Evolutionary conservation across 1,284 basidiomycete genomes (phyloP), one percentile per base, ranked within the genome.

Genomic region (Serendipita sp.): DNA sequence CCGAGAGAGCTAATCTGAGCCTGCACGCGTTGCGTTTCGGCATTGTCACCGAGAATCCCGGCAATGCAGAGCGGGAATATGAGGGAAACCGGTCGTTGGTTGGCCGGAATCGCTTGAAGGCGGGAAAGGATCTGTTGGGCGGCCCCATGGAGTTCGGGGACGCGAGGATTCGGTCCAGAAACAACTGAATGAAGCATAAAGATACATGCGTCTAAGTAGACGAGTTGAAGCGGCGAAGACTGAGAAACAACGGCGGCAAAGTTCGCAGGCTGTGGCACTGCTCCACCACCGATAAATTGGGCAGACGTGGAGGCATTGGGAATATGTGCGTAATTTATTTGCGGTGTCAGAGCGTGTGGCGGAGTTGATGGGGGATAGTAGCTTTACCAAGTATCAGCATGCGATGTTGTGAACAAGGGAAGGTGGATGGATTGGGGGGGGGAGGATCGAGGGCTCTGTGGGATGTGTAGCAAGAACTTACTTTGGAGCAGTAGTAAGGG

Each of bases 61-160:
- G 53, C 53, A 34, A 58, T 58, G 53, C 53, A 58, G 1, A 58
- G 53, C 6, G 53, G 53, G 34, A 58, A 58, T 22, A 58, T 30
- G 29, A 58, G 53, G 22, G 34, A 32, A n/a, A 35, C 29, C 17
- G 53, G 15, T 10, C 53, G 53, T 22, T 58, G 29, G 34, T 26
- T 34, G n/a, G n/a, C 53, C 22, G 17, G 53, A 32, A 58, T 58
- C 10, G 53, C n/a, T 30, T 30, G 29, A 34, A 58, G 32, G 15
- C 53, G 53, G 34, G 29, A 32, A 17, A 35, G 26, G 34, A 58
- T 58, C 8, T 26, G 17, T 8, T 32, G 53, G 8, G 53, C 32
- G 10, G 53, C 53, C 8, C 32, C 32, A 10, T 22, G 8, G 32
- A 58, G 53, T 34, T 58, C 53, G 8, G 12, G 53, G 6, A 58